Evolutionary conservation across 208 protist species (phyloP), one percentile per base, ranked within the genome.

Genomic region (Trypanosoma mega): DNA sequence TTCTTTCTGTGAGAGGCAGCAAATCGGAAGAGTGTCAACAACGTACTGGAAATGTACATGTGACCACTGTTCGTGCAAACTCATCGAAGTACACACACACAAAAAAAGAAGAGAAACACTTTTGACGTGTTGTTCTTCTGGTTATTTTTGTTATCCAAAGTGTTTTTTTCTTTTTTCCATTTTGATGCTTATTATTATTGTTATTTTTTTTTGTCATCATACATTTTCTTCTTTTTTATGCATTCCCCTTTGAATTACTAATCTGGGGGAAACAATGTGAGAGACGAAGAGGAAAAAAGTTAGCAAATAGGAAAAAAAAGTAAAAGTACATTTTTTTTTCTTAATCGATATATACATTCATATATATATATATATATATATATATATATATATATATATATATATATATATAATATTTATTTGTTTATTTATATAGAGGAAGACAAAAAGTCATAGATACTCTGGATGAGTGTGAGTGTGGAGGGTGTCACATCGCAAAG

Each of bases 341-440:
- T 54, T 24, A 41, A 54, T 54, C 33, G 7, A 54, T 37, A 20
- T 54, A 54, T 45, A 45, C 45, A 57, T 57, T 34, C 8, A 12
- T 52, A 39, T 55, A 55, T 33, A 23, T 39, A 55, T 37, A 39
- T 55, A 55, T 21, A 33, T 39, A 55, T 18, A 34, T 3, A 14
- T 44, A 56, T 21, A 24, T 24, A 33, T 31, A 58, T 24, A 2
- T 6, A 36, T 9, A 44, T 4, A 47, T 20, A 26, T 7, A 18
- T 47, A 47, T 7, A 20, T 26, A 47, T 47, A 47, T 26, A 4
- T 20, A 47, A 20, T 20, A 20, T 7, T 7, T 26, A 16, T n/a
- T 16, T 20, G 23, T 47, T 14, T 20, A 18, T 47, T 14, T 26
- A 47, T 14, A 16, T 26, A 47, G 12, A 20, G 43, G 23, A 16